Evolutionary conservation across 1,139 yeast genomes (phyloP).

Genomic region (Sugiyamaella novakii): DNA sequence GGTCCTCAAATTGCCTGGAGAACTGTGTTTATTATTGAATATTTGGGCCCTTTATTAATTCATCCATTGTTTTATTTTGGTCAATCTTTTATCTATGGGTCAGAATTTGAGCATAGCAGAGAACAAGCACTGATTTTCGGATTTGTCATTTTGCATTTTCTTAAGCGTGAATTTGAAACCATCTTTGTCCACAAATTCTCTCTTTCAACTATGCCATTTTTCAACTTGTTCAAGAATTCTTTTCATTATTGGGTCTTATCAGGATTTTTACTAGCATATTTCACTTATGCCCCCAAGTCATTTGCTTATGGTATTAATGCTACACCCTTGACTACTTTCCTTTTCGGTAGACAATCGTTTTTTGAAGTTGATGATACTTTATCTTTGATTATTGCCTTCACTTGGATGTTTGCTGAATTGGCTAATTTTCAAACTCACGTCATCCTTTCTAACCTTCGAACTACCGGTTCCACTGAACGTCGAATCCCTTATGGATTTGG

Average conservation of each 20-base stretch:
- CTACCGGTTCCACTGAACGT: conserved; percentile 48
- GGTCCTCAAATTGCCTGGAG: conserved; percentile 96
- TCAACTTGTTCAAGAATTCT: conserved; percentile 84
- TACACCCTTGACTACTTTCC: conserved; percentile 28
- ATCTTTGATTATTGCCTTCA: conserved; percentile 31
- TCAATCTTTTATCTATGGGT: conserved; percentile 43
- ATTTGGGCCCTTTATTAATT: conserved; percentile 81
- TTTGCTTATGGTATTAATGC: conserved; percentile 16
- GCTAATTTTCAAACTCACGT: conserved; percentile 74
- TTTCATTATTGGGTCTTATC: conserved; percentile 89
- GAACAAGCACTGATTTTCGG: conserved; percentile 58
- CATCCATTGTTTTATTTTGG: conserved; percentile 67
- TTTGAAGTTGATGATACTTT: conserved; percentile 28
- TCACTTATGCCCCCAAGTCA: conserved; percentile 65
- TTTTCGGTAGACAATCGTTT: conserved; percentile 38
- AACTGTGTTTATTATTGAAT: conserved; percentile 82
- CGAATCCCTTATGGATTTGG: conserved; percentile 57
- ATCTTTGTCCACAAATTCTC: conserved; percentile 81
- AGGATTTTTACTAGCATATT: conserved; percentile 70
- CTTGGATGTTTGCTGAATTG: conserved; percentile 68
- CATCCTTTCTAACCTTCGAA: conserved; percentile 59
- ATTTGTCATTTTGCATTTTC: conserved; percentile 70
- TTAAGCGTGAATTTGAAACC: conserved; percentile 88
- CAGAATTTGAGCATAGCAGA: conserved; percentile 45
- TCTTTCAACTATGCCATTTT: conserved; percentile 86